A percentile compares a stretch with the other conserved stretches of the same genome.
phyloP scores from a whole-genome alignment of 805 yeast genomes.

The Trichomonascus vanleenenianus region DNA sequence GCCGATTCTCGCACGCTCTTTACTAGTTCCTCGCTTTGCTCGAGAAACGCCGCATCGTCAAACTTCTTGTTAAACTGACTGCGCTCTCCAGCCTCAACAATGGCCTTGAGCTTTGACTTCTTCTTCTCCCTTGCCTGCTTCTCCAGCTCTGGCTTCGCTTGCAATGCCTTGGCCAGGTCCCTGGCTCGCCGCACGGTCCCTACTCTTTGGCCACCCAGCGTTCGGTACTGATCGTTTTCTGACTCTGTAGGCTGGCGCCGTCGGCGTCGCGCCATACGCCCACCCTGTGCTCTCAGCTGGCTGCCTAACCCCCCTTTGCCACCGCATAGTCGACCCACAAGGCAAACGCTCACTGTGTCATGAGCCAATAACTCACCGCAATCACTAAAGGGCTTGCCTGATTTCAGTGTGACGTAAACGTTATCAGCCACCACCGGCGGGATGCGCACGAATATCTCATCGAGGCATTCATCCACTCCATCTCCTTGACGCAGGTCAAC shows the following conservation, averaged over 20 bases:
- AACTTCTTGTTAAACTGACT: conserved; percentile 26
- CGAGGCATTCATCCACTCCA: neutral
- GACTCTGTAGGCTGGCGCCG: conserved; percentile 17
- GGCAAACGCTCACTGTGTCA: conserved; percentile 7
- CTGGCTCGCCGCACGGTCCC: conserved; percentile 31
- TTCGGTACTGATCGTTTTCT: conserved; percentile 32
- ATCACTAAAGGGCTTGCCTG: neutral
- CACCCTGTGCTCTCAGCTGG: conserved; percentile 35
- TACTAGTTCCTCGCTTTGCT: conserved; percentile 33
- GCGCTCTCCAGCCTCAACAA: conserved; percentile 19
- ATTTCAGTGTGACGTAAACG: conserved; percentile 1
- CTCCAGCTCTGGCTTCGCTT: conserved; percentile 13
- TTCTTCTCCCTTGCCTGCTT: conserved; percentile 24
- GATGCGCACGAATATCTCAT: neutral
- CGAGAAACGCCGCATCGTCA: conserved; percentile 33
- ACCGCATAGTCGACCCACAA: conserved; percentile 33
- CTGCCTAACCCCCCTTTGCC: conserved; percentile 50
- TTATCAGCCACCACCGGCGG: conserved; percentile 1
- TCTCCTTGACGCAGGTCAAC: neutral
- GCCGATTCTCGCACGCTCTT: conserved; percentile 30
- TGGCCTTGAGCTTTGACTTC: conserved; percentile 30
- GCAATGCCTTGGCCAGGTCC: conserved; percentile 28
- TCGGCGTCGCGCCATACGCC: conserved; percentile 28
- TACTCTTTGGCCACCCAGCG: conserved; percentile 36
- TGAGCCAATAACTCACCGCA: neutral